Evolutionary conservation across 495 filamentous ascomycete genomes (phyloP), one percentile per base, ranked within the genome.

Genomic region (Penicillium fimorum): DNA sequence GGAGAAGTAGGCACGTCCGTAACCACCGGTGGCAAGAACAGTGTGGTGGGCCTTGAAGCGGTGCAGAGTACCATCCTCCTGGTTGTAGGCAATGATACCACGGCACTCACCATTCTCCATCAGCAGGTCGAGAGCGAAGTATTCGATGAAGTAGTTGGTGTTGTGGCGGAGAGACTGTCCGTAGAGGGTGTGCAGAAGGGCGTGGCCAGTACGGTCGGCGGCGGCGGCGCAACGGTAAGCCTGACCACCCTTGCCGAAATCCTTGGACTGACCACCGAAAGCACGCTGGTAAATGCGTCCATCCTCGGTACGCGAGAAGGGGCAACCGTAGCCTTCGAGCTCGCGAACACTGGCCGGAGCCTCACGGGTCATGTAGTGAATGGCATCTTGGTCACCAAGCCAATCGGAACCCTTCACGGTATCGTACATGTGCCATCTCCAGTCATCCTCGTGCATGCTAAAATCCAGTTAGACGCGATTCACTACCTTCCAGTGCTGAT

Each of bases 341-440:
- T 97, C 93, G 69, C 94, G 89, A 55, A 97, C 91, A 64, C 87
- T 91, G 50, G 86, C 84, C 24, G 93, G 92, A 20, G 93, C 93
- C 75, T 97, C 94, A 58, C 92, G 83, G 58, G 93, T 96, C 93
- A 97, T 97, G 79, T 97, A 97, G 76, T 97, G 93, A 69, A 97
- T 97, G 48, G 93, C 93, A 76, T 97, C 93, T 78, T 97, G 93
- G 77, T 97, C 93, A 71, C 93, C 93, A 32, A 97, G 83, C 93
- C 93, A 97, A 81, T 97, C 93, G 52, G 90, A 95, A 65, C 93
- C 93, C 80, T 97, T 97, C 58, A 97, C 93, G 45, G 93, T 97
- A 76, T 97, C 93, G 81, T 97, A 97, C 93, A 97, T 97, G 79
- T 97, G 93, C 93, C 93, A 97, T 75, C 93, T 87, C 93, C 93